Evolutionary conservation across 164 flowering plant genomes (phyloP).

Genomic region (Cinnamomum chago): DNA sequence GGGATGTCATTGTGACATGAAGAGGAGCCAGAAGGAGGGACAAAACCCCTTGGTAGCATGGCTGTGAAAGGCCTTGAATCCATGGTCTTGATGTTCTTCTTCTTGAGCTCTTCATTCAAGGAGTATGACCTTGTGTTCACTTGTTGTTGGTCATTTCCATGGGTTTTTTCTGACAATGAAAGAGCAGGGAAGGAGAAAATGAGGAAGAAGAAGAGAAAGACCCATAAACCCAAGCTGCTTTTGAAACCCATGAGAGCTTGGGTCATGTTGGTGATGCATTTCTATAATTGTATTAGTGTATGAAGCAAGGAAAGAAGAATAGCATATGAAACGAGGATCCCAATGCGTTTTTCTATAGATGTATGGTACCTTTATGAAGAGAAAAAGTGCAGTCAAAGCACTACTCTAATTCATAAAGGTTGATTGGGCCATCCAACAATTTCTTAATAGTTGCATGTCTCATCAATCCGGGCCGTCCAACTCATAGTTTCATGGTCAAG

Average conservation of each 20-base stretch:
- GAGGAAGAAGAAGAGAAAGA: conserved; percentile 12
- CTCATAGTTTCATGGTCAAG: too few species aligned
- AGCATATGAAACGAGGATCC: not conserved
- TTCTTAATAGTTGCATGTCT: not conserved
- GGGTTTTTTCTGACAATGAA: not conserved
- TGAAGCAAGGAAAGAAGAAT: not conserved
- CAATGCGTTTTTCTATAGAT: not conserved
- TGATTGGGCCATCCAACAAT: too few species aligned
- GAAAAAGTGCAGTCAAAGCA: not conserved
- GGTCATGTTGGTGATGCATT: conserved; percentile 14
- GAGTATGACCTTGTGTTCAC: not conserved
- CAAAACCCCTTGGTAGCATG: conserved; percentile 70
- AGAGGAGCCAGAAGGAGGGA: conserved; percentile 74
- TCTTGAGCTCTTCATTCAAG: conserved; percentile 4
- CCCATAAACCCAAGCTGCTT: conserved; percentile 6
- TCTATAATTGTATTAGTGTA: not conserved
- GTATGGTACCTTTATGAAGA: not conserved
- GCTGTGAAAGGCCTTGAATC: conserved; percentile 36
- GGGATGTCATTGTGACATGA: conserved; percentile 57
- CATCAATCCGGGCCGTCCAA: not conserved
- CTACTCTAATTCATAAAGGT: not conserved
- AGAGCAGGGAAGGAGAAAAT: not conserved
- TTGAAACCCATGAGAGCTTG: conserved; percentile 26
- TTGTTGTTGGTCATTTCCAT: conserved; percentile 9
- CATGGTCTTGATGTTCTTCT: conserved; percentile 17